These are phyloP conservation scores for Nakaseomyces sp. DNA, from an alignment of 1,139 yeast genomes.

Conservation along the genomic window DNA sequence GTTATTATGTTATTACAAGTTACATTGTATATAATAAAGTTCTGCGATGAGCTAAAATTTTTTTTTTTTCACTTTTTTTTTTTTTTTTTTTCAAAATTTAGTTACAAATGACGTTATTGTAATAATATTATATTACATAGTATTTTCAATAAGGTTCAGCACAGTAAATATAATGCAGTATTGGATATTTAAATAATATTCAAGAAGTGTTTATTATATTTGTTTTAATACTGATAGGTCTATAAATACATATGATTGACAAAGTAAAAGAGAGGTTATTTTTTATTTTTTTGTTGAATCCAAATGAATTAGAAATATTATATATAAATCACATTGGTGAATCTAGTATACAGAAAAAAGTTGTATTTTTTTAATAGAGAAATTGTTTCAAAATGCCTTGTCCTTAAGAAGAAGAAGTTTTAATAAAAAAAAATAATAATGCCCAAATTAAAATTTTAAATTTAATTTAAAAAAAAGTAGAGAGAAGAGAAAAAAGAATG, in stretches of 20 bases:
- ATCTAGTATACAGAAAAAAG: constrained; percentile 10
- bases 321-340: constrained; percentile 6
- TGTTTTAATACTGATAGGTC: not conserved
- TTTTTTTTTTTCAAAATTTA: not conserved
- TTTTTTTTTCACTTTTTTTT: not conserved
- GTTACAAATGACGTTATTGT: constrained; percentile 1
- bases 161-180: too few species aligned
- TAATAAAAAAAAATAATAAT: not conserved
- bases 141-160: too few species aligned
- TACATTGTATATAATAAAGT: not conserved
- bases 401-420: not conserved
- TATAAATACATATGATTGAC: too few species aligned
- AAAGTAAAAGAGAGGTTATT: too few species aligned
- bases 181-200: too few species aligned
- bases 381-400: not conserved
- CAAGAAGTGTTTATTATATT: too few species aligned
- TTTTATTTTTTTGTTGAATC: not conserved
- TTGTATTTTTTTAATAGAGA: not conserved
- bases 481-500: not conserved
- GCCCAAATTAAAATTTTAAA: not conserved
- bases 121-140: not conserved
- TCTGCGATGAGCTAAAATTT: constrained; percentile 4
- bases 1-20: too few species aligned
- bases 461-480: too few species aligned
- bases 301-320: constrained; percentile 2